Percentiles rank a stretch among this genome's conserved stretches.
These are phyloP conservation scores for Suillus cothurnatus DNA, from an alignment of 768 basidiomycete species.

Conservation along the genomic window DNA sequence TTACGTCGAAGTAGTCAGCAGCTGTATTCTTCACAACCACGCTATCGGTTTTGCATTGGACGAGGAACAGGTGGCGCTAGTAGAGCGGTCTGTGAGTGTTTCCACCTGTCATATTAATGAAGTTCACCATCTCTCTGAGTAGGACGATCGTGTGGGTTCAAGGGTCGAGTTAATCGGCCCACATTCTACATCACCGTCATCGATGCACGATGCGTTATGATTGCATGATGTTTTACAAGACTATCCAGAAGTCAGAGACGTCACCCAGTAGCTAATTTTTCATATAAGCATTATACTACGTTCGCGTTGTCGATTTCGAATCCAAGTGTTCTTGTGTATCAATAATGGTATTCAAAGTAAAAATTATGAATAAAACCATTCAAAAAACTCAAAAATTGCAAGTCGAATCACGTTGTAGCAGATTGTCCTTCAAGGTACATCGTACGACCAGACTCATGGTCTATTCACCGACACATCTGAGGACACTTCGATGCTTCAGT, in stretches of 20 bases:
- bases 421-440: not conserved
- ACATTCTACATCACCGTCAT: not conserved
- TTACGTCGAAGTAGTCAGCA: not conserved
- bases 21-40: not conserved
- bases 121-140: not conserved
- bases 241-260: not conserved
- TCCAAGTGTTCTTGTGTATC: not conserved
- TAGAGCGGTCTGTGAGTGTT: not conserved
- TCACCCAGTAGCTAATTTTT: not conserved
- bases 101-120: not conserved
- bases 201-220: not conserved
- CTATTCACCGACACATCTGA: not conserved
- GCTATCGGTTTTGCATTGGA: not conserved
- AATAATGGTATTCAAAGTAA: too few species aligned
- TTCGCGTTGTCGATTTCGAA: not conserved
- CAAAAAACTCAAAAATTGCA: not conserved
- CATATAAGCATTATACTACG: not conserved
- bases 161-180: not conserved
- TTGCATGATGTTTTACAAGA: not conserved
- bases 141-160: not conserved
- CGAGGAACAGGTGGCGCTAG: not conserved
- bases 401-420: not conserved
- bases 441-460: not conserved
- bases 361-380: not conserved
- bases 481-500: not conserved